Conservation (phyloP, 2,329 filamentous ascomycete species). For the Apiospora malaysiana region DNA sequence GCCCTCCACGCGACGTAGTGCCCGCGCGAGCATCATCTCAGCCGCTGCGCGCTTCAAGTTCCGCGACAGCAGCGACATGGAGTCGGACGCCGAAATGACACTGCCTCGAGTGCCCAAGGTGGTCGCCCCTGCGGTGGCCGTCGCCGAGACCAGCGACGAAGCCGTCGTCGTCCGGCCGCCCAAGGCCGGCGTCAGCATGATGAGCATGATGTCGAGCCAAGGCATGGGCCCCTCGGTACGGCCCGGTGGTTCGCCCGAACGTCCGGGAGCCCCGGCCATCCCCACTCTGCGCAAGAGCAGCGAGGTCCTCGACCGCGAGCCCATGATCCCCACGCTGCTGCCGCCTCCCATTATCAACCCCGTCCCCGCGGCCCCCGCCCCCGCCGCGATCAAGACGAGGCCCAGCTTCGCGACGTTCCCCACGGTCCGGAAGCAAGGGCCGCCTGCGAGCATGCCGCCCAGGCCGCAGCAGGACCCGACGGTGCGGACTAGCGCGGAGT, state of each 20-base stretch:
- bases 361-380: conserved; percentile 17
- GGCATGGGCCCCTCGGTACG: conserved; percentile 22
- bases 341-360: conserved; percentile 15
- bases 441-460: background rate
- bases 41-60: conserved; percentile 35
- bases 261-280: background rate
- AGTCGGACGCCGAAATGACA: conserved; percentile 30
- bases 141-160: background rate
- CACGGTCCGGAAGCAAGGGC: conserved; percentile 27
- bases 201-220: conserved; percentile 19
- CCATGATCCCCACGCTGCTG: background rate
- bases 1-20: conserved; percentile 22
- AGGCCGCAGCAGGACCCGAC: background rate
- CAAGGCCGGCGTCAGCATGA: conserved; percentile 24
- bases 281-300: conserved; percentile 1
- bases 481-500: background rate
- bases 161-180: conserved; percentile 21
- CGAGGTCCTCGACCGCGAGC: conserved; percentile 6
- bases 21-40: conserved; percentile 23
- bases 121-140: background rate
- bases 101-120: background rate
- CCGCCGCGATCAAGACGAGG: conserved; percentile 26
- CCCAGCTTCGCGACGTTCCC: conserved; percentile 39
- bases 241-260: conserved; percentile 10
- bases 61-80: conserved; percentile 38